phyloP scores from a whole-genome alignment of 306 rosid genomes.

The Parietaria judaica region DNA sequence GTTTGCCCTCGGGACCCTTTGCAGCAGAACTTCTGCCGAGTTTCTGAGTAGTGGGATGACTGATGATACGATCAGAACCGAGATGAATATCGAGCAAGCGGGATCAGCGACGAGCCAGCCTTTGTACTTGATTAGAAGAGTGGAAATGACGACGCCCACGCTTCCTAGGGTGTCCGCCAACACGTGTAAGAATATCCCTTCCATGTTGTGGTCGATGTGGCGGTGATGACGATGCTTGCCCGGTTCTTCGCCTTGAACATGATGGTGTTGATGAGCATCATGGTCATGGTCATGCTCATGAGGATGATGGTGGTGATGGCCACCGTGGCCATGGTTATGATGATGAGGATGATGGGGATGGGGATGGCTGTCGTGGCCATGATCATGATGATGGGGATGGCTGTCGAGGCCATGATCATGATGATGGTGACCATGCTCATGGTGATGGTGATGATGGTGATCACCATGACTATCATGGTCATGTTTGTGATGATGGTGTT shows the following conservation, averaged over 20 bases:
- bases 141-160: slow-evolving; percentile 90
- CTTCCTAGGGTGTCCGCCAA: slow-evolving; percentile 96
- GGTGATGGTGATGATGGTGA: slow-evolving; percentile 9
- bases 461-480: slow-evolving; percentile 19
- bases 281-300: neutral
- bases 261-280: slow-evolving; percentile 12
- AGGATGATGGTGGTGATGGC: slow-evolving; percentile 2
- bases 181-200: slow-evolving; percentile 93
- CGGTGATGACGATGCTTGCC: slow-evolving; percentile 53
- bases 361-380: slow-evolving; percentile 8
- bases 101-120: slow-evolving; percentile 98
- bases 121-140: slow-evolving; percentile 81
- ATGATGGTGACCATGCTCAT: neutral
- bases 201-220: slow-evolving; percentile 98
- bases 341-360: neutral
- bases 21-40: slow-evolving; percentile 83
- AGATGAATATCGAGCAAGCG: slow-evolving; percentile 88
- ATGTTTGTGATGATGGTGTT: slow-evolving; percentile 13
- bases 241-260: slow-evolving; percentile 21
- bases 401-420: neutral
- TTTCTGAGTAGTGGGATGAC: slow-evolving; percentile 86
- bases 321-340: slow-evolving; percentile 1
- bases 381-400: slow-evolving; percentile 2
- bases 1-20: slow-evolving; percentile 67
- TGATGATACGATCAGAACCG: slow-evolving; percentile 68